Conservation (phyloP, 768 basidiomycete species). For the Hypholoma fasciculare region DNA sequence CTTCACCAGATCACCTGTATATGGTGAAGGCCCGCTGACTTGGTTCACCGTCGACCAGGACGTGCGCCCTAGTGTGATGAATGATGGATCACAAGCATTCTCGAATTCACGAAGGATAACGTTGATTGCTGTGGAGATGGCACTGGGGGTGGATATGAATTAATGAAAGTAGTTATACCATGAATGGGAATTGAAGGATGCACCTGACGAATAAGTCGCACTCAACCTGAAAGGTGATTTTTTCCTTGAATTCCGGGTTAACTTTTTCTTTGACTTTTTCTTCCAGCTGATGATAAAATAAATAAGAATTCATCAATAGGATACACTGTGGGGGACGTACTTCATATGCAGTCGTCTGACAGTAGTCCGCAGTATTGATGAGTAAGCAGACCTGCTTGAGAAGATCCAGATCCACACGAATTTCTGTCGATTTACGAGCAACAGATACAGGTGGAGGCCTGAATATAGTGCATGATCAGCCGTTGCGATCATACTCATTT, state of each 20-base stretch:
- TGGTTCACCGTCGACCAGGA: conserved; percentile 79
- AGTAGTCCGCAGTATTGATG: conserved; percentile 98
- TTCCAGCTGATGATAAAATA: conserved; percentile 63
- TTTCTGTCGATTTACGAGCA: conserved; percentile 74
- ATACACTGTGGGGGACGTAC: conserved; percentile 34
- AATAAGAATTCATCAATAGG: neutral
- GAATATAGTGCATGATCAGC: neutral
- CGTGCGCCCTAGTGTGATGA: conserved; percentile 72
- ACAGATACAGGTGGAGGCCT: conserved; percentile 37
- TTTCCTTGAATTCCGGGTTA: conserved; percentile 71
- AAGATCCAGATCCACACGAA: conserved; percentile 72
- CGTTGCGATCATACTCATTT: neutral
- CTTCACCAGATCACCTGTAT: conserved; percentile 74
- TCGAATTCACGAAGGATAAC: conserved; percentile 86
- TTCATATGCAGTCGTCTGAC: conserved; percentile 87
- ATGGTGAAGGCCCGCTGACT: conserved; percentile 86
- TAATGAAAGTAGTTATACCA: neutral
- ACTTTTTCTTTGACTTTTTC: conserved; percentile 88
- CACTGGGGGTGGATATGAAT: conserved; percentile 40
- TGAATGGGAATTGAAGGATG: conserved; percentile 9
- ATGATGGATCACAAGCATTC: conserved; percentile 74
- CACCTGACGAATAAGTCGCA: conserved; percentile 89
- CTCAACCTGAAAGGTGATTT: conserved; percentile 81
- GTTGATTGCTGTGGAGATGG: conserved; percentile 81
- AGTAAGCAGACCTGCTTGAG: conserved; percentile 84